Evolutionary conservation across 2,329 filamentous ascomycete genomes (phyloP), one percentile per base, ranked within the genome.

Genomic region (Paecilomyces variotii): DNA sequence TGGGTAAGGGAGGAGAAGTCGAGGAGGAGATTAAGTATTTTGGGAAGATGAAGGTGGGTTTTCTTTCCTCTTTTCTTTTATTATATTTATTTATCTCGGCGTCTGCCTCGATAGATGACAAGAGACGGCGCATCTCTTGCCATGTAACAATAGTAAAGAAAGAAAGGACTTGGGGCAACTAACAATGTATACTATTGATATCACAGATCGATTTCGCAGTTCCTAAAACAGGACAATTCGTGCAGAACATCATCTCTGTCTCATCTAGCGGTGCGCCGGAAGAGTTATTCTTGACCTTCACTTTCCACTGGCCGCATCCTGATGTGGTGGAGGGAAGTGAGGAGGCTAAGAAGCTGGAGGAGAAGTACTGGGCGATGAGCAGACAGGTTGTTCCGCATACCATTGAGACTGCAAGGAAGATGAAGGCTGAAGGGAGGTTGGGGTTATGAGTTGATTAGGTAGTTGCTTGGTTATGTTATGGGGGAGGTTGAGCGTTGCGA

Each of bases 271-370:
- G 75, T 1, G 63, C 72, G 12, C 67, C 66, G 12, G 60, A 64
- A 7, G 74, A 76, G 54, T 63, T 77, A 56, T 63, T 74, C 35
- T 74, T 81, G 73, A 80, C 77, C 11, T 81, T 79, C 60, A 73
- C 71, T 25, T 80, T 80, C 64, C 74, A 79, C 60, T 75, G 74
- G 65, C 63, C 65, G 19, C 62, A 74, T 53, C 70, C 71, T 1
- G 60, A 74, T 51, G 60, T 78, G 2, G 54, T 70, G 32, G 69
- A 70, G 52, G 73, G 70, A 1, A 72, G 68, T 32, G 68, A 70
- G 12, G 73, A 75, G 67, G 63, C 65, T 12, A 65, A 67, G 57
- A 60, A 69, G 60, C 59, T 72, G 57, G 54, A 57, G 14, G 61
- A 67, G 58, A 68, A 60, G 56, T 50, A 39, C 54, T 39, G 14